Percentiles rank a stretch among this genome's conserved stretches.
These are phyloP conservation scores for Aspergillus sp. DNA, from an alignment of 2,329 filamentous ascomycete species.

Conservation along the genomic window DNA sequence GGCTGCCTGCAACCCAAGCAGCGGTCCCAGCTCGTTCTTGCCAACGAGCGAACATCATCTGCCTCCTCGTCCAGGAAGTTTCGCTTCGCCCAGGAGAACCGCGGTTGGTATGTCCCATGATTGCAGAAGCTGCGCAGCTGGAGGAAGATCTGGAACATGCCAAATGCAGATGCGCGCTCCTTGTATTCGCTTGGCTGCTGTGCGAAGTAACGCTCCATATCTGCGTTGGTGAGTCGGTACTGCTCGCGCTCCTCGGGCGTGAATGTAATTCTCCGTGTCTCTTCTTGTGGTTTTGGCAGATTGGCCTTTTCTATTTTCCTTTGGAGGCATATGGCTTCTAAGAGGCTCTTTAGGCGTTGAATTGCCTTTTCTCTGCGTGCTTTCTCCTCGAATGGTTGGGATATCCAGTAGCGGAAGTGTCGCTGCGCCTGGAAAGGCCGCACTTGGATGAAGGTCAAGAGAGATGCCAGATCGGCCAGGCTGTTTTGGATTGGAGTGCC, in stretches of 20 bases:
- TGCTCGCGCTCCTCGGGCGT: background rate
- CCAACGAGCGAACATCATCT: constrained; percentile 3
- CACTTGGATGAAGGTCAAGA: constrained; percentile 51
- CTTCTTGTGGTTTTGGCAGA: constrained; percentile 20
- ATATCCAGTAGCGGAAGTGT: background rate
- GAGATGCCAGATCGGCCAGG: constrained; percentile 52
- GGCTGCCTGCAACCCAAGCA: constrained; percentile 4
- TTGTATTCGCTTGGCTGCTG: background rate
- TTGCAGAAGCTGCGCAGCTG: constrained; percentile 10
- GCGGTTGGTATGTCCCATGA: constrained; percentile 6
- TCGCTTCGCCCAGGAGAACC: constrained; percentile 4
- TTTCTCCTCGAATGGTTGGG: constrained; percentile 38
- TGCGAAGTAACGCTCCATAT: background rate
- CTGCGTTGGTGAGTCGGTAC: background rate
- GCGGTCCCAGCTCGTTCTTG: background rate
- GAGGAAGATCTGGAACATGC: constrained; percentile 44
- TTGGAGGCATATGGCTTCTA: constrained; percentile 32
- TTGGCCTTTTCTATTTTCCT: constrained; percentile 20
- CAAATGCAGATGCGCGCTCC: constrained; percentile 28
- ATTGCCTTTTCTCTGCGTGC: constrained; percentile 16
- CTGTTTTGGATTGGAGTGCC: constrained; percentile 58
- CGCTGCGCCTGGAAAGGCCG: background rate
- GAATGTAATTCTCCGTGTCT: background rate
- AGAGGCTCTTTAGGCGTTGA: constrained; percentile 24
- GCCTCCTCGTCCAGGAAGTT: constrained; percentile 4